Percentiles rank a stretch among this genome's conserved stretches.
phyloP scores from a whole-genome alignment of 495 filamentous ascomycete genomes.

The Aspergillus asperescens region DNA sequence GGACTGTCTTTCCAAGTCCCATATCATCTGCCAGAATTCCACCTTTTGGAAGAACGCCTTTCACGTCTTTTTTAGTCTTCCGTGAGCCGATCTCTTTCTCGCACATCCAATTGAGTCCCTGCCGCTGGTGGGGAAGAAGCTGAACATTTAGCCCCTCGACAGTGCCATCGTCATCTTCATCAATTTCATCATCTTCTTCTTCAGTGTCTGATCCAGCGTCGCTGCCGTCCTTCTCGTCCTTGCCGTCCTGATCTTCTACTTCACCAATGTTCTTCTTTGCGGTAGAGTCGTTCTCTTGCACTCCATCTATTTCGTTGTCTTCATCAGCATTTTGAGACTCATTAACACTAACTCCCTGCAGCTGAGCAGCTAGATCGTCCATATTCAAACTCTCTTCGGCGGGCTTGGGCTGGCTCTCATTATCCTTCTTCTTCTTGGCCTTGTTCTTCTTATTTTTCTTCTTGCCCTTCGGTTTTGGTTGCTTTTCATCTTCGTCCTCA shows the following conservation, averaged over 20 bases:
- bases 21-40: slow-evolving; percentile 90
- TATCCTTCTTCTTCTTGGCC: slow-evolving; percentile 48
- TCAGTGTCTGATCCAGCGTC: slow-evolving; percentile 33
- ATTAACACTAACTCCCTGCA: slow-evolving; percentile 53
- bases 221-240: slow-evolving; percentile 56
- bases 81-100: slow-evolving; percentile 76
- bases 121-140: slow-evolving; percentile 85
- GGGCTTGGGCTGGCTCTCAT: slow-evolving; percentile 26
- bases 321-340: slow-evolving; percentile 27
- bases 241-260: slow-evolving; percentile 35
- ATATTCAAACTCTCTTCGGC: slow-evolving; percentile 33
- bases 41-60: slow-evolving; percentile 73
- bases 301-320: slow-evolving; percentile 30
- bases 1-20: slow-evolving; percentile 94
- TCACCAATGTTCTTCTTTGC: slow-evolving; percentile 20
- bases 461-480: slow-evolving; percentile 49
- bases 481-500: slow-evolving; percentile 70
- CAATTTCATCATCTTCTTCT: slow-evolving; percentile 58
- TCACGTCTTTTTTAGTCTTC: slow-evolving; percentile 67
- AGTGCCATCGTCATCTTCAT: slow-evolving; percentile 65
- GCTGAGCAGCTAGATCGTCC: slow-evolving; percentile 54
- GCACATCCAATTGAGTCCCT: slow-evolving; percentile 90
- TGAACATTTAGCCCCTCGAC: slow-evolving; percentile 81
- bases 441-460: slow-evolving; percentile 38
- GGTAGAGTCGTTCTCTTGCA: slow-evolving; percentile 12